These are phyloP conservation scores for Clarireedia hainanense DNA, from an alignment of 2,329 filamentous ascomycete genomes.

Conservation along the genomic window DNA sequence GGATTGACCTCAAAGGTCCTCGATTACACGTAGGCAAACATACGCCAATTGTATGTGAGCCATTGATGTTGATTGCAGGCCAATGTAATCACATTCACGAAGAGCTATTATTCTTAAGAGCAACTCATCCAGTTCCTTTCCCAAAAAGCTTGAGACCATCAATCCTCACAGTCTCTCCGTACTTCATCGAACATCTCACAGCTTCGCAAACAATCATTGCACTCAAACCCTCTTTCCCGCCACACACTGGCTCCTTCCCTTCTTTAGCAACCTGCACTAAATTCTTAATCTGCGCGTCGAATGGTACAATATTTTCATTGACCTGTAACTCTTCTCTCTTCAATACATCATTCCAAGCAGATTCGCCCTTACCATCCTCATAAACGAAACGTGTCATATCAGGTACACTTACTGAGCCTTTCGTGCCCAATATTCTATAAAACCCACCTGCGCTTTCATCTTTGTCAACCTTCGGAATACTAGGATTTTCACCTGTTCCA, in stretches of 20 bases:
- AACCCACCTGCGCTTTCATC: slow-evolving; percentile 31
- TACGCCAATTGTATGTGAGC: too few relatives aligned
- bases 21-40: too few relatives aligned
- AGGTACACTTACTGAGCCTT: slow-evolving; percentile 44
- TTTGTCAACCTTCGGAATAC: slow-evolving; percentile 35
- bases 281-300: slow-evolving; percentile 44
- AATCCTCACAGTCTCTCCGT: slow-evolving; percentile 21
- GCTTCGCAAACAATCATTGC: slow-evolving; percentile 46
- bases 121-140: background rate
- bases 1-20: too few relatives aligned
- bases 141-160: slow-evolving; percentile 9
- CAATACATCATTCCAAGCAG: slow-evolving; percentile 12
- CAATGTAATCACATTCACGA: too few relatives aligned
- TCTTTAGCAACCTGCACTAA: slow-evolving; percentile 42
- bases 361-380: slow-evolving; percentile 17
- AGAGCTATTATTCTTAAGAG: too few relatives aligned
- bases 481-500: slow-evolving; percentile 51
- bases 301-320: slow-evolving; percentile 34
- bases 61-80: too few relatives aligned
- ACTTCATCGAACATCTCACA: slow-evolving; percentile 37
- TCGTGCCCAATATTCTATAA: slow-evolving; percentile 47
- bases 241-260: slow-evolving; percentile 37
- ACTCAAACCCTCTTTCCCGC: slow-evolving; percentile 40
- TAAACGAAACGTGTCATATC: slow-evolving; percentile 46
- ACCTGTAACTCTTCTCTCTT: slow-evolving; percentile 12